These are phyloP conservation scores for Tremella fuciformis DNA, from an alignment of 768 basidiomycete genomes.

Conservation along the genomic window DNA sequence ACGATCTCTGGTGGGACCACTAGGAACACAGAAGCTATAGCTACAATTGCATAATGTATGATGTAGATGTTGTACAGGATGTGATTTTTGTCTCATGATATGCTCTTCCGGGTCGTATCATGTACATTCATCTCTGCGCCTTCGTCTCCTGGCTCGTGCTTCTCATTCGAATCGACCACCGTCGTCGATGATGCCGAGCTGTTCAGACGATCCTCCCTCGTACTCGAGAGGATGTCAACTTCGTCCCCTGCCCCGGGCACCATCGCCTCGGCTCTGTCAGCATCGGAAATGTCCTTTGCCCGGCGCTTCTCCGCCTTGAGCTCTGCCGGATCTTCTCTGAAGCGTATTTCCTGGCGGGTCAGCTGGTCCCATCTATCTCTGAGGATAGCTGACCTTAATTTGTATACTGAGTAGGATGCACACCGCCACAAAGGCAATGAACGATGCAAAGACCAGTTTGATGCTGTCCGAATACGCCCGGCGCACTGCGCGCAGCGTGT, in stretches of 20 bases:
- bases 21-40: too few species aligned
- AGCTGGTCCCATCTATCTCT: background rate
- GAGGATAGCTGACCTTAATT: background rate
- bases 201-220: background rate
- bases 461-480: constrained; percentile 36
- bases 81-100: too few species aligned
- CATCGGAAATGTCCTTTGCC: background rate
- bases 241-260: background rate
- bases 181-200: background rate
- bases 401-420: constrained; percentile 28
- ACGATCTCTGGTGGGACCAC: too few species aligned
- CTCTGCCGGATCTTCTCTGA: background rate
- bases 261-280: background rate
- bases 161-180: background rate
- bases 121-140: background rate
- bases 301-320: background rate
- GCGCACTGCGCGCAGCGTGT: constrained; percentile 10
- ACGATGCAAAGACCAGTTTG: constrained; percentile 35
- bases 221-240: background rate
- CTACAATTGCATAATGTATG: too few species aligned
- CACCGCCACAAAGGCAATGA: constrained; percentile 23
- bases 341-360: background rate
- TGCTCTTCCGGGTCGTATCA: too few species aligned
- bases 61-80: too few species aligned
- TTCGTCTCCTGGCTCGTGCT: background rate